These are phyloP conservation scores for Eucalyptus marginata DNA, from an alignment of 345 rosid species.

Conservation along the genomic window DNA sequence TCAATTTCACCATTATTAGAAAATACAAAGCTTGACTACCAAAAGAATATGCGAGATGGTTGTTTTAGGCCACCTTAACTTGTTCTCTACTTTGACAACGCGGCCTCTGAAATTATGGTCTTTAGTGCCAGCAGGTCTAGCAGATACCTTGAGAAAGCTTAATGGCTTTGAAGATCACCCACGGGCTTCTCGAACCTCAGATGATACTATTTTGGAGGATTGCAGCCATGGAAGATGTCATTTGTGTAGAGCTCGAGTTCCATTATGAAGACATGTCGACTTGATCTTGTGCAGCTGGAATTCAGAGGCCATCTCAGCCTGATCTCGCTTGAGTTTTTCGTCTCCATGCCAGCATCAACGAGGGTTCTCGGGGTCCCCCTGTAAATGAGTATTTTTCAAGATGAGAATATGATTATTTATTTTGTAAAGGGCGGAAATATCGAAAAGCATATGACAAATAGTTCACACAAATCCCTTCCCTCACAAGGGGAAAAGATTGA, in stretches of 20 bases:
- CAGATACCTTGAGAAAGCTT: neutral
- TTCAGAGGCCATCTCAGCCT: neutral
- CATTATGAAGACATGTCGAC: neutral
- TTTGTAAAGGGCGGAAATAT: neutral
- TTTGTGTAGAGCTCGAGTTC: neutral
- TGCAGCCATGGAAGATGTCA: neutral
- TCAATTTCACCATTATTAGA: neutral
- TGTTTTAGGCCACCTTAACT: neutral
- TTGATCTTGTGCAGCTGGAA: neutral
- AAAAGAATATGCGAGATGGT: neutral
- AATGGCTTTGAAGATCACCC: neutral
- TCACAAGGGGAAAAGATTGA: neutral
- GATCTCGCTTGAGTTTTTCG: neutral
- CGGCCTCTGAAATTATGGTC: neutral
- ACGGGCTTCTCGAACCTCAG: neutral
- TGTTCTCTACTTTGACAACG: neutral
- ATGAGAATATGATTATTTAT: neutral
- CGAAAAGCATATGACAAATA: neutral
- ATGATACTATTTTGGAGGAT: neutral
- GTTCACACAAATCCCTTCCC: neutral
- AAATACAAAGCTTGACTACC: neutral
- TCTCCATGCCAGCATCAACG: neutral
- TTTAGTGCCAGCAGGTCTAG: neutral
- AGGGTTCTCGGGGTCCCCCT: neutral
- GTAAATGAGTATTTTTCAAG: neutral